Conservation (phyloP, 192 early-diverging fungal species). For the Spizellomyces punctatus region DNA sequence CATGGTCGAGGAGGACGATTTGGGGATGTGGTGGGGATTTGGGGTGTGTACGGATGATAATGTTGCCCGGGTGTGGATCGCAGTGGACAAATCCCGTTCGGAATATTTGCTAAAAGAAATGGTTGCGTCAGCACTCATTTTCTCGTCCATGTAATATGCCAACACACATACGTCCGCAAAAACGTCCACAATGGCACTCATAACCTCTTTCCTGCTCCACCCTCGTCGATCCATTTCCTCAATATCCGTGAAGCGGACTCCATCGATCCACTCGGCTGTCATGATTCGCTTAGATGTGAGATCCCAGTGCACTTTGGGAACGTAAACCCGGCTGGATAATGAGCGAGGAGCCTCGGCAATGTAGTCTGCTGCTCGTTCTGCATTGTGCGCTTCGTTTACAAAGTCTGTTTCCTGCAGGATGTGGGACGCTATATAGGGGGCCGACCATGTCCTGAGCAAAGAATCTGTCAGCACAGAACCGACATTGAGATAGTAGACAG, state of each 20-base stretch:
- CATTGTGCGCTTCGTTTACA: constrained; percentile 81
- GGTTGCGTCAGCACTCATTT: not conserved
- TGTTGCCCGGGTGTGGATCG: constrained; percentile 60
- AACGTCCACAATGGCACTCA: constrained; percentile 65
- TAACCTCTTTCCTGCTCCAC: constrained; percentile 32
- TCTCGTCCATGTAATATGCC: too few relatives aligned
- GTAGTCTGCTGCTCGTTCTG: constrained; percentile 55
- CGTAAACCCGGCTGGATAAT: constrained; percentile 60
- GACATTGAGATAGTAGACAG: not conserved
- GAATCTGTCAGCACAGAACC: not conserved
- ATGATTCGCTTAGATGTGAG: constrained; percentile 71
- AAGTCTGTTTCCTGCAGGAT: constrained; percentile 87
- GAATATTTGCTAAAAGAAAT: constrained; percentile 72
- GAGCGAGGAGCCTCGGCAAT: constrained; percentile 36
- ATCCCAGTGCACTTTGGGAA: constrained; percentile 78
- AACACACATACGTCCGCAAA: constrained; percentile 61
- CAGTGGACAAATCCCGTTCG: constrained; percentile 85
- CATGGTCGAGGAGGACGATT: constrained; percentile 88
- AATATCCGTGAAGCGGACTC: constrained; percentile 68
- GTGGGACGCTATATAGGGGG: constrained; percentile 72
- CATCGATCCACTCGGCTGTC: constrained; percentile 90
- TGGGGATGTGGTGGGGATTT: constrained; percentile 38
- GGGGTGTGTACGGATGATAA: constrained; percentile 75
- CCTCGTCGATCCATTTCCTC: constrained; percentile 44
- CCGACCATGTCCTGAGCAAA: constrained; percentile 60